A percentile compares a stretch with the other conserved stretches of the same genome.
Evolutionary conservation across 2,329 filamentous ascomycete genomes (phyloP).

Genomic region (Emmonsiellopsis sp.): DNA sequence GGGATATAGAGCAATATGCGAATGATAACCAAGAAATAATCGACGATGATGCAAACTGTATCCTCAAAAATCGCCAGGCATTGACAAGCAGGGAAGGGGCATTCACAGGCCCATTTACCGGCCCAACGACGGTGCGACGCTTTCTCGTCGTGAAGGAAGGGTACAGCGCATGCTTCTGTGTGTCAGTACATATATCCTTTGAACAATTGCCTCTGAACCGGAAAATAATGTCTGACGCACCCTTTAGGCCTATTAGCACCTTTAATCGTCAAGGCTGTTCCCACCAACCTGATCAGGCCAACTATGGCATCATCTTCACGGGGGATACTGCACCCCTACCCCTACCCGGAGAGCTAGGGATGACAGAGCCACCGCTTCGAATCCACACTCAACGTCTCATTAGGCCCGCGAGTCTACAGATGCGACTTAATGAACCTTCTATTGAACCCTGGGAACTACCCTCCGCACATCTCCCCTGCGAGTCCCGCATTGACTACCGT

Average conservation of each 20-base stretch:
- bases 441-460: not conserved
- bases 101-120: not conserved
- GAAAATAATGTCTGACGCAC: too few relatives aligned
- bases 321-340: not conserved
- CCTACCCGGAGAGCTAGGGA: not conserved
- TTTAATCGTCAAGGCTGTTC: not conserved
- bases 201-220: too few relatives aligned
- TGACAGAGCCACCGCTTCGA: not conserved
- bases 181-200: not conserved
- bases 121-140: not conserved
- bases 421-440: too few relatives aligned
- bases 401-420: too few relatives aligned
- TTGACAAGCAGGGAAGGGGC: not conserved
- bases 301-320: not conserved
- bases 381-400: not conserved
- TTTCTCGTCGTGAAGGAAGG: not conserved
- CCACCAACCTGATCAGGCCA: not conserved
- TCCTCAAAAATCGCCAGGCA: not conserved
- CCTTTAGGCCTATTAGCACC: not conserved
- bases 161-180: not conserved
- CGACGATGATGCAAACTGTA: not conserved
- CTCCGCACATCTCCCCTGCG: not conserved
- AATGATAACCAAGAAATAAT: not conserved
- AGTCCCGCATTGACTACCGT: not conserved
- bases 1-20: not conserved